A percentile compares a stretch with the other conserved stretches of the same genome.
These are phyloP conservation scores for Rhipidocladum racemiflorum DNA, from an alignment of 176 grass and related monocot genomes.

Conservation along the genomic window DNA sequence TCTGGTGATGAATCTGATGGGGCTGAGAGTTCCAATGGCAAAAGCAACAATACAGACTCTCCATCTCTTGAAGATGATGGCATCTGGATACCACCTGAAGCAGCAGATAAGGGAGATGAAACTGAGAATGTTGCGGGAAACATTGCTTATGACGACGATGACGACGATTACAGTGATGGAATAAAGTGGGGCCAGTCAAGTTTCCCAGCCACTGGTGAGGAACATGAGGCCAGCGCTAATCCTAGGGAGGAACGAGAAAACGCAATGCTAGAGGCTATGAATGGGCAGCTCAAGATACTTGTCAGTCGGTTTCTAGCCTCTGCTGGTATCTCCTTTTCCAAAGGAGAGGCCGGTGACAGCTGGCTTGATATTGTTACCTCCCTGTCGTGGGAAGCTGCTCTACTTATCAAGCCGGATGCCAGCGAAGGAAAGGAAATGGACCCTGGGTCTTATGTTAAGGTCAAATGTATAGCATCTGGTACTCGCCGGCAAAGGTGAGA, in stretches of 20 bases:
- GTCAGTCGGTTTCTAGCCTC: conserved; percentile 75
- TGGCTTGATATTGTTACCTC: conserved; percentile 84
- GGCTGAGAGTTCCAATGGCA: conserved; percentile 41
- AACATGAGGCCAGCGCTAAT: conserved; percentile 35
- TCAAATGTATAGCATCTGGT: conserved; percentile 91
- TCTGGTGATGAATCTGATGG: conserved; percentile 48
- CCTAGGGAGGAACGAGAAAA: conserved; percentile 59
- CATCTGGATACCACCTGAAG: conserved; percentile 77
- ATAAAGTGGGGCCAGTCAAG: conserved; percentile 69
- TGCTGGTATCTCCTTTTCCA: conserved; percentile 53
- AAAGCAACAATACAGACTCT: background rate
- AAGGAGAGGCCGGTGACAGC: conserved; percentile 44
- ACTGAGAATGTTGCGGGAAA: conserved; percentile 30
- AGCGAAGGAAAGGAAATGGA: conserved; percentile 93
- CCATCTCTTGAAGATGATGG: conserved; percentile 32
- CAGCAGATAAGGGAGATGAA: conserved; percentile 62
- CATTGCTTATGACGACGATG: conserved; percentile 53
- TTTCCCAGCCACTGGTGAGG: conserved; percentile 45
- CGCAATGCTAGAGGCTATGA: conserved; percentile 93
- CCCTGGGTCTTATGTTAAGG: conserved; percentile 90
- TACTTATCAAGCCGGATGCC: conserved; percentile 81
- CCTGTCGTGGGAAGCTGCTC: conserved; percentile 90
- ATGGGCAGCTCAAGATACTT: conserved; percentile 92
- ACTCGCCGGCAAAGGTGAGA: conserved; percentile 69
- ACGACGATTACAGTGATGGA: conserved; percentile 51